Percentiles rank a stretch among this genome's conserved stretches.
Evolutionary conservation across 306 rosid species (phyloP).

Genomic region (Gastrolobium bilobum): DNA sequence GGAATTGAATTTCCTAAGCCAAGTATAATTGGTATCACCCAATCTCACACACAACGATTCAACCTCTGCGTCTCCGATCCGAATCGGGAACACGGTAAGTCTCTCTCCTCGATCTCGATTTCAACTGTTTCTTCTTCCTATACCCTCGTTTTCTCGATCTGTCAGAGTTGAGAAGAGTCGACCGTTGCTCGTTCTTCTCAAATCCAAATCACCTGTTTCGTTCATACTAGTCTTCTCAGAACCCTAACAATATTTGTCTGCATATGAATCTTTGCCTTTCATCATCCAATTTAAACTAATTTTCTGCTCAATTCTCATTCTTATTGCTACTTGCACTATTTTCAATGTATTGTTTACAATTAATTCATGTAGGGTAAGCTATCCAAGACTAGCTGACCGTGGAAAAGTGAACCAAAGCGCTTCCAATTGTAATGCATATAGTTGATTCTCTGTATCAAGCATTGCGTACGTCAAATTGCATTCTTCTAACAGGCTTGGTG

Average conservation of each 20-base stretch:
- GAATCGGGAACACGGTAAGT: constrained; percentile 50
- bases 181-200: neutral
- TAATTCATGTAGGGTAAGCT: constrained; percentile 17
- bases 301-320: constrained; percentile 11
- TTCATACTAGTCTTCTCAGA: neutral
- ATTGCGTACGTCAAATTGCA: neutral
- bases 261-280: constrained; percentile 2
- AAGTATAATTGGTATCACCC: neutral
- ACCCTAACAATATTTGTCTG: constrained; percentile 38
- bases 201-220: neutral
- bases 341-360: neutral
- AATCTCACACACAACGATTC: constrained; percentile 13
- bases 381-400: neutral
- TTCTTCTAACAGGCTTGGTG: constrained; percentile 56
- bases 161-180: neutral
- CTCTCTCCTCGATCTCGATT: constrained; percentile 46
- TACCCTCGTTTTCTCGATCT: constrained; percentile 36
- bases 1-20: neutral
- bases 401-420: constrained; percentile 12
- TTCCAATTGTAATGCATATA: constrained; percentile 25
- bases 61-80: constrained; percentile 51
- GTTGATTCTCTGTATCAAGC: constrained; percentile 26
- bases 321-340: neutral
- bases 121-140: neutral
- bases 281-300: constrained; percentile 2